Evolutionary conservation across 1,139 yeast species (phyloP).

Genomic region (Meyerozyma sp.): DNA sequence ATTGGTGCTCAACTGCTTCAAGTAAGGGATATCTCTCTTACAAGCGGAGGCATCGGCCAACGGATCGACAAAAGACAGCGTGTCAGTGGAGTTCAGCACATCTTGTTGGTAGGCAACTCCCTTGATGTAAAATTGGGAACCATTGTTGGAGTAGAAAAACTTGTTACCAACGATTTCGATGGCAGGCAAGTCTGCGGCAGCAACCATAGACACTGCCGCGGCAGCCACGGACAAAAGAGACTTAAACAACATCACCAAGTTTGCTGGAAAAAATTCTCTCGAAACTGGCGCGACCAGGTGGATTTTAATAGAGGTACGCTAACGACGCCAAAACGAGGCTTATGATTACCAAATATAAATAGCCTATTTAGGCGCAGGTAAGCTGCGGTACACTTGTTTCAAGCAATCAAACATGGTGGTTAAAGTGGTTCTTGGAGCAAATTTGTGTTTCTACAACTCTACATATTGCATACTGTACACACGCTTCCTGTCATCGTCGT

Average conservation of each 20-base stretch:
- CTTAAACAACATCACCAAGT: conserved; percentile 42
- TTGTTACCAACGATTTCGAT: conserved; percentile 66
- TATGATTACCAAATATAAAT: conserved; percentile 1
- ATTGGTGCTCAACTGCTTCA: conserved; percentile 9
- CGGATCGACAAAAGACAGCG: conserved; percentile 15
- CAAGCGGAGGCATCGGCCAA: conserved; percentile 17
- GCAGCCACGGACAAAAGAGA: conserved; percentile 29
- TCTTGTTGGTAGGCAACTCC: conserved; percentile 81
- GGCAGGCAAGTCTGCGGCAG: conserved; percentile 20
- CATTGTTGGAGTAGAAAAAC: conserved; percentile 72
- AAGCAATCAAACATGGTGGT: too few relatives aligned
- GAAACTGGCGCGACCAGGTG: neutral
- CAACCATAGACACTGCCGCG: conserved; percentile 3
- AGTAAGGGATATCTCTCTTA: conserved; percentile 11
- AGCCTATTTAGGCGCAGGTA: conserved; percentile 1
- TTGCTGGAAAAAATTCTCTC: neutral
- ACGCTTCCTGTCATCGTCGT: too few relatives aligned
- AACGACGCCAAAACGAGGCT: conserved; percentile 1
- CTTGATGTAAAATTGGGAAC: conserved; percentile 73
- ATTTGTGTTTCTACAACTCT: too few relatives aligned
- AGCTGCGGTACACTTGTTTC: neutral
- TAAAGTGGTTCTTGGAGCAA: too few relatives aligned
- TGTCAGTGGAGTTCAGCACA: conserved; percentile 45
- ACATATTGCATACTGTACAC: too few relatives aligned
- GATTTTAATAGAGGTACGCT: neutral